Evolutionary conservation across 768 basidiomycete species (phyloP), one percentile per base, ranked within the genome.

Genomic region (Boletus tylopilopsis): DNA sequence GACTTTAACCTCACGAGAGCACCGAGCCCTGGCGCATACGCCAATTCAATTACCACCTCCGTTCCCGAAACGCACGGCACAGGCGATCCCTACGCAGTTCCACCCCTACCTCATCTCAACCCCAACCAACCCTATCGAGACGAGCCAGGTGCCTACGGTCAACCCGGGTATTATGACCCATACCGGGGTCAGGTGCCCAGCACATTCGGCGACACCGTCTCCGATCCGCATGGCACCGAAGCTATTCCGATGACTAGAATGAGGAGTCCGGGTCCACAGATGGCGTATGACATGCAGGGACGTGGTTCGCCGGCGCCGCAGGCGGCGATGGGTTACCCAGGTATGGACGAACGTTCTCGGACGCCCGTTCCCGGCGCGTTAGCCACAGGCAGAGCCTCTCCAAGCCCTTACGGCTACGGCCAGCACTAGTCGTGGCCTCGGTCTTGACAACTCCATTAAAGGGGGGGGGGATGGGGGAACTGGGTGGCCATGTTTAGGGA

Each of bases 31-130:
- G 68, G 67, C 16, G 75, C 76, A 72, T 62, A 84, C 66, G 55
- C 78, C 61, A 62, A 67, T 22, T 76, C 76, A 16, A 64, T 77
- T 4, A 67, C 62, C 6, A 63, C 55, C 64, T 87, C 71, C 49
- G 69, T 66, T 25, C 70, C 71, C 52, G 77, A 71, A 40, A 62
- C 71, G 47, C 72, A 75, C 36, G 59, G 64, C 12, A 16, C 55
- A 6, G 55, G 60, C 10, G 89, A 91, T 57, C 88, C 89, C 2
- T 92, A 91, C 64, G 87, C 90, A 15, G 82, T 90, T 1, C 89
- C 90, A 3, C 89, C 89, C 15, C 73, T 90, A 19, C 89, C 89
- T 11, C 87, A 90, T 55, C 71, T 87, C 39, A 87, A 91, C 63
- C 88, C 89, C 6, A 85, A 79, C 64, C 75, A 77, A 56, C 87